Evolutionary conservation across 2,329 filamentous ascomycete species (phyloP).

Genomic region (Lecanicillium sp.): DNA sequence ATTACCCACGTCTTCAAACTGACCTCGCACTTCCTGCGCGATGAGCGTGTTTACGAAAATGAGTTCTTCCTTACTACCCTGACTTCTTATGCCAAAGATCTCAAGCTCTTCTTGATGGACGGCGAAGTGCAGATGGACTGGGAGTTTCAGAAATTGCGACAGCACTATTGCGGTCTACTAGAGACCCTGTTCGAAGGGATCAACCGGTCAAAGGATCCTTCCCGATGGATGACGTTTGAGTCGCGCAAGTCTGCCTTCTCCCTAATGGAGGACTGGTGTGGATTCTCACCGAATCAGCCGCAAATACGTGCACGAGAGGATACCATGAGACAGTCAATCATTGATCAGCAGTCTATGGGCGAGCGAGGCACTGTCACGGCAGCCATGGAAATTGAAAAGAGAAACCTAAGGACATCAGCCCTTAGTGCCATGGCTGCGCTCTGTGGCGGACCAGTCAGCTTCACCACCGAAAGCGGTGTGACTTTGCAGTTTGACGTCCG

Average conservation of each 20-base stretch:
- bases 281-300: constrained; percentile 83
- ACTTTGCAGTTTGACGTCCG: constrained; percentile 85
- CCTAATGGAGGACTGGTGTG: constrained; percentile 98
- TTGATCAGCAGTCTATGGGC: constrained; percentile 68
- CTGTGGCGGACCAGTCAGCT: constrained; percentile 77
- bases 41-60: constrained; percentile 71
- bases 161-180: constrained; percentile 89
- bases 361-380: constrained; percentile 75
- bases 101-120: constrained; percentile 92
- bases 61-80: constrained; percentile 89
- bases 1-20: constrained; percentile 95
- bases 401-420: constrained; percentile 81
- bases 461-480: constrained; percentile 82
- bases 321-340: constrained; percentile 75
- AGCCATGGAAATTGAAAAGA: constrained; percentile 94
- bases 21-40: constrained; percentile 80
- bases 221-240: constrained; percentile 96
- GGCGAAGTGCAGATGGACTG: constrained; percentile 90
- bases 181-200: constrained; percentile 91
- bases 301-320: constrained; percentile 79
- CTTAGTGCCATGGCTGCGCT: constrained; percentile 92
- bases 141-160: constrained; percentile 84
- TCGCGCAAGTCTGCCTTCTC: constrained; percentile 91
- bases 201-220: constrained; percentile 74
- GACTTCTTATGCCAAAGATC: constrained; percentile 80